A percentile compares a stretch with the other conserved stretches of the same genome.
Conservation (phyloP, 78 protist species). For the Corallochytrium limacisporum region DNA sequence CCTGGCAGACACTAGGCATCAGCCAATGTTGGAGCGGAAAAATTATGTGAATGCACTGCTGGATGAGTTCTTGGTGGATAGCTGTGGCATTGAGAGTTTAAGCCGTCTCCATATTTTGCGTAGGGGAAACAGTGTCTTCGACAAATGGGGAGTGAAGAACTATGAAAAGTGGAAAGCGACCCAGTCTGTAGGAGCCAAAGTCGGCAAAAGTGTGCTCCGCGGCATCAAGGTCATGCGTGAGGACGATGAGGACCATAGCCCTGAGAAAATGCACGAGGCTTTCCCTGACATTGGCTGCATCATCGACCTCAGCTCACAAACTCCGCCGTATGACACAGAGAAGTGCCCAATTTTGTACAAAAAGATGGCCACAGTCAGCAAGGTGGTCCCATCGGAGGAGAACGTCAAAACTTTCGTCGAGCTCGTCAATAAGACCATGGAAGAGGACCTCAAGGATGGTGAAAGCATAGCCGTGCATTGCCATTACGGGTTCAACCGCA, state of each 20-base stretch:
- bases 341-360: not conserved
- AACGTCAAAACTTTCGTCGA: not conserved
- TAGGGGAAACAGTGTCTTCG: conserved; percentile 2
- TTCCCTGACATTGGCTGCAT: not conserved
- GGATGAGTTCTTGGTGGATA: not conserved
- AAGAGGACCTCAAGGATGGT: not conserved
- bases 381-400: not conserved
- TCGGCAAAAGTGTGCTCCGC: not conserved
- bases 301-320: not conserved
- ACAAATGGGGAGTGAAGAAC: conserved; percentile 3
- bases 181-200: not conserved
- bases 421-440: not conserved
- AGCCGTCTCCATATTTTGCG: not conserved
- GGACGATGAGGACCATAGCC: not conserved
- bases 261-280: not conserved
- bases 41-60: conserved; percentile 10
- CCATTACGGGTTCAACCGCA: conserved; percentile 21
- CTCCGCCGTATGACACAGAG: not conserved
- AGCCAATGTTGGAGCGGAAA: no score
- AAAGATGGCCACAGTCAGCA: not conserved
- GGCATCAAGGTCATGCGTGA: conserved; percentile 2
- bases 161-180: conserved; percentile 4
- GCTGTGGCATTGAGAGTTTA: not conserved
- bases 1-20: no score
- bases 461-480: conserved; percentile 9